A percentile compares a stretch with the other conserved stretches of the same genome.
phyloP scores from a whole-genome alignment of 768 basidiomycete species.

The Stropharia rugosoannulata region DNA sequence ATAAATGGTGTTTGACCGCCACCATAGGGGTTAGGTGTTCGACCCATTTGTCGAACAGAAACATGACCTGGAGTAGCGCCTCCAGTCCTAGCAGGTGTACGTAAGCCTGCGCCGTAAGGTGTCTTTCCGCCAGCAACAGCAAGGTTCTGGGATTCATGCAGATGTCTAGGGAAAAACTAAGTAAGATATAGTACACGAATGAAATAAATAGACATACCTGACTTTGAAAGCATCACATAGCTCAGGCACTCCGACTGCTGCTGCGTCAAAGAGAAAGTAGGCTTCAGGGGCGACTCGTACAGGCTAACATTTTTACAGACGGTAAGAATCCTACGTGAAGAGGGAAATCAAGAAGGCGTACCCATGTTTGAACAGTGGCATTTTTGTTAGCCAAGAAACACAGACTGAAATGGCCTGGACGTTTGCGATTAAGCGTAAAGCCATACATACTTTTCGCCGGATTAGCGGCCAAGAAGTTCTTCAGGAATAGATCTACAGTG shows the following conservation, averaged over 20 bases:
- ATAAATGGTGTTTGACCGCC: slow-evolving; percentile 45
- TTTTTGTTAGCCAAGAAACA: slow-evolving; percentile 93
- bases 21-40: slow-evolving; percentile 82
- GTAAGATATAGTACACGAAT: not conserved
- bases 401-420: slow-evolving; percentile 91
- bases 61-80: slow-evolving; percentile 77
- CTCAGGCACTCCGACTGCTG: slow-evolving; percentile 89
- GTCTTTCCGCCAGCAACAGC: slow-evolving; percentile 68
- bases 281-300: slow-evolving; percentile 86
- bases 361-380: slow-evolving; percentile 90
- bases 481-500: slow-evolving; percentile 73
- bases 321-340: not conserved
- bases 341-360: slow-evolving; percentile 35
- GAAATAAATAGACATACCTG: slow-evolving; percentile 40
- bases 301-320: slow-evolving; percentile 47
- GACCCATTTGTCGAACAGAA: slow-evolving; percentile 69
- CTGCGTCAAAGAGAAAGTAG: slow-evolving; percentile 87
- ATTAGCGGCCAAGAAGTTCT: slow-evolving; percentile 90
- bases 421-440: slow-evolving; percentile 86
- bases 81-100: slow-evolving; percentile 78
- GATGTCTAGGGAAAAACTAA: slow-evolving; percentile 48
- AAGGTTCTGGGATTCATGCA: slow-evolving; percentile 74
- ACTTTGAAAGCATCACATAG: slow-evolving; percentile 98
- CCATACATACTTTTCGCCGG: slow-evolving; percentile 95
- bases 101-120: slow-evolving; percentile 71